phyloP scores from a whole-genome alignment of 805 yeast species.

The Saturnispora dispora region DNA sequence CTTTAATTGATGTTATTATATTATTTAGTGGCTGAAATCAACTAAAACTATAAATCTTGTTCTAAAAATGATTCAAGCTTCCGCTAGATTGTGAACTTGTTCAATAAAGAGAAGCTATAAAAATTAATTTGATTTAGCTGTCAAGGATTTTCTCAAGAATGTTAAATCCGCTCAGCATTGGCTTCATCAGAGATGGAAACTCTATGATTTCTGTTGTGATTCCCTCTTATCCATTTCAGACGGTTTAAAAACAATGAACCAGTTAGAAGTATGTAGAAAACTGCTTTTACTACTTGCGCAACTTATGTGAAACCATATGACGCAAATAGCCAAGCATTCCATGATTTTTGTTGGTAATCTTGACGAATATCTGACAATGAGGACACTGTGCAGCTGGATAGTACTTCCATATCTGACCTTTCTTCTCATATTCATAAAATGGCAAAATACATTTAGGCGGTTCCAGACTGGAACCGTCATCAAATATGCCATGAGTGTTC shows the following conservation, averaged over 20 bases:
- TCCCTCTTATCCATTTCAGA: too few species aligned
- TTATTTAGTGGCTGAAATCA: not conserved
- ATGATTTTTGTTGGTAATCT: constrained; percentile 12
- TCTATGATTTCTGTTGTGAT: too few species aligned
- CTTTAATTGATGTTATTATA: not conserved
- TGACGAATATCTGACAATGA: constrained; percentile 3
- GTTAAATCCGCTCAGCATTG: too few species aligned
- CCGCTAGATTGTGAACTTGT: not conserved
- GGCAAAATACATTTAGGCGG: constrained; percentile 2
- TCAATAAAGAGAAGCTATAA: too few species aligned
- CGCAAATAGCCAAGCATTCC: constrained; percentile 13
- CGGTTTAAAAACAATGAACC: too few species aligned
- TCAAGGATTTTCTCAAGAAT: too few species aligned
- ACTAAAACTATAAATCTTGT: too few species aligned
- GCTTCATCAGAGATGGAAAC: too few species aligned
- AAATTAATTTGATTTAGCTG: too few species aligned
- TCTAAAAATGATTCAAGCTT: too few species aligned
- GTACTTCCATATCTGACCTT: constrained; percentile 3
- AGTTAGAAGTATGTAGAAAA: too few species aligned
- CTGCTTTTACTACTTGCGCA: not conserved
- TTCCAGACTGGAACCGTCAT: constrained; percentile 6
- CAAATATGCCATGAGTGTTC: constrained; percentile 15
- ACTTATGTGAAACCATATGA: constrained; percentile 9
- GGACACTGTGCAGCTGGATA: constrained; percentile 8
- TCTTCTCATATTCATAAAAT: constrained; percentile 10